Percentiles rank a stretch among this genome's conserved stretches.
These are phyloP conservation scores for Ceratobasidium sp. DNA, from an alignment of 1,284 basidiomycete genomes.

Conservation along the genomic window DNA sequence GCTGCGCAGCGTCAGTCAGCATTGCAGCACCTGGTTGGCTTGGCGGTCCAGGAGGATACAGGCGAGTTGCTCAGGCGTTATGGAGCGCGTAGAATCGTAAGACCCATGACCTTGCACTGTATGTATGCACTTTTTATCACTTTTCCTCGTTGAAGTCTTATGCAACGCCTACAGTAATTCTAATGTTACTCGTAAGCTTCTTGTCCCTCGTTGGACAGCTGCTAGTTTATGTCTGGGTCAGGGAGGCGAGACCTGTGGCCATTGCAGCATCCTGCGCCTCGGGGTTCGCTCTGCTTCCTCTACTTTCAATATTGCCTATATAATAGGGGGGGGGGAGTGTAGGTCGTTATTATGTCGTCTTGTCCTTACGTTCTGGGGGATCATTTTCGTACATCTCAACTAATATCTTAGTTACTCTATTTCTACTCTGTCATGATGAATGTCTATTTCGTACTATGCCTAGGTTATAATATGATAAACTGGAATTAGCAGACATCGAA, in stretches of 20 bases:
- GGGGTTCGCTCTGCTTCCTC: constrained; percentile 1
- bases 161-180: neutral
- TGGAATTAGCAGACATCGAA: too few relatives aligned
- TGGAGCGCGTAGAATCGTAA: neutral
- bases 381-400: too few relatives aligned
- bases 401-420: too few relatives aligned
- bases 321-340: neutral
- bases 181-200: neutral
- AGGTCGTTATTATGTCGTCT: too few relatives aligned
- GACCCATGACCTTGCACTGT: constrained; percentile 19
- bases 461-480: too few relatives aligned
- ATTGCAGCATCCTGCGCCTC: constrained; percentile 8
- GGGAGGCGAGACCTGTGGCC: constrained; percentile 2
- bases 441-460: too few relatives aligned
- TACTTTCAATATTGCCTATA: neutral
- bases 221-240: constrained; percentile 13
- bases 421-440: too few relatives aligned
- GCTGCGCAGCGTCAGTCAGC: neutral
- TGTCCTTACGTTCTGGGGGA: too few relatives aligned
- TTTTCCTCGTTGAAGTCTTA: neutral
- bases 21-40: neutral
- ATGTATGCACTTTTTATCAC: neutral
- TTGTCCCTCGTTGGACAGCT: constrained; percentile 17
- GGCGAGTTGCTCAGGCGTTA: constrained; percentile 7
- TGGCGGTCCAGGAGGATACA: neutral